Percentiles rank a stretch among this genome's conserved stretches.
Conservation (phyloP, 257 asterid genomes). For the Jacaranda copaia region DNA sequence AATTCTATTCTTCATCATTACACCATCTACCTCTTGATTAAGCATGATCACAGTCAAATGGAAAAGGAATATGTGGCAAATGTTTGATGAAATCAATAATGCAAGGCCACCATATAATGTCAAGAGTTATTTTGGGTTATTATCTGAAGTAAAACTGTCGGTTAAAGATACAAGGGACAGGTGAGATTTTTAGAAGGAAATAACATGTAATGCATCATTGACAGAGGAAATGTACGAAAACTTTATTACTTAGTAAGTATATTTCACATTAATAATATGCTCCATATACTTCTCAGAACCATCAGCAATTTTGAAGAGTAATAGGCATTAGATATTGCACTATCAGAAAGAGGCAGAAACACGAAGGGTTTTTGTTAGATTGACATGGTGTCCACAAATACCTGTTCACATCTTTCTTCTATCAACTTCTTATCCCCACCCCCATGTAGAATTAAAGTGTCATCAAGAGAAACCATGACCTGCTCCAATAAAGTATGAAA, state of each 20-base stretch:
- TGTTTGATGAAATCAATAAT: background rate
- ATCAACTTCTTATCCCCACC: slow-evolving; percentile 88
- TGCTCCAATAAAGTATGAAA: slow-evolving; percentile 42
- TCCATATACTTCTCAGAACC: background rate
- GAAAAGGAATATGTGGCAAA: background rate
- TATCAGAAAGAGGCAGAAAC: slow-evolving; percentile 5
- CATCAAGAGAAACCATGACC: slow-evolving; percentile 86
- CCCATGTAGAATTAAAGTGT: slow-evolving; percentile 85
- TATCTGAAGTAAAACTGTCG: background rate
- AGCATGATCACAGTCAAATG: slow-evolving; percentile 11
- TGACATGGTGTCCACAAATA: slow-evolving; percentile 36
- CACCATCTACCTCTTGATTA: background rate
- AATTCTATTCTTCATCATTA: background rate
- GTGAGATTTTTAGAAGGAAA: background rate
- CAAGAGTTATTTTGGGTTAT: slow-evolving; percentile 16
- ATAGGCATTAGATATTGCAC: background rate
- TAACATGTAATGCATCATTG: background rate
- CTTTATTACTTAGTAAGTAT: background rate
- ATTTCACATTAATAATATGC: background rate
- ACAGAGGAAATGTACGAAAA: slow-evolving; percentile 1
- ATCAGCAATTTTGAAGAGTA: slow-evolving; percentile 5
- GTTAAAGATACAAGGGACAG: background rate
- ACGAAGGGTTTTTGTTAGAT: background rate
- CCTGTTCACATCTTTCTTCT: slow-evolving; percentile 98
- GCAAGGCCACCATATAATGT: background rate